phyloP scores from a whole-genome alignment of 306 rosid genomes.

The Ammopiptanthus mongolicus region DNA sequence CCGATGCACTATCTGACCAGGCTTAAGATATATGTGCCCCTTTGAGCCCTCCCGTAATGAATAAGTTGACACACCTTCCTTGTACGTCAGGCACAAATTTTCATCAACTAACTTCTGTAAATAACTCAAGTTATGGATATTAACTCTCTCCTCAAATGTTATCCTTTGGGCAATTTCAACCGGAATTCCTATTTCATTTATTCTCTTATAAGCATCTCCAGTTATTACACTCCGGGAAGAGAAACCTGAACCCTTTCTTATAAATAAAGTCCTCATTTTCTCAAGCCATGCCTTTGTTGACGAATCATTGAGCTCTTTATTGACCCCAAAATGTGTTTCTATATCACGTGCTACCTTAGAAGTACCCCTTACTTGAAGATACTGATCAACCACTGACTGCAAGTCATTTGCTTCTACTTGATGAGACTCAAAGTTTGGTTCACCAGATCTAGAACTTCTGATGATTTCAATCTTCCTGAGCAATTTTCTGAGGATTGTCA shows the following conservation, averaged over 20 bases:
- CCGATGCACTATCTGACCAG: constrained; percentile 81
- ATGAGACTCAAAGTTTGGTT: constrained; percentile 78
- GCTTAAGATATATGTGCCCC: constrained; percentile 68
- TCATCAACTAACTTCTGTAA: constrained; percentile 80
- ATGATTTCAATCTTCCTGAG: constrained; percentile 69
- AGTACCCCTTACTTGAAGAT: constrained; percentile 82
- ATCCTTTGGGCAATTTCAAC: constrained; percentile 76
- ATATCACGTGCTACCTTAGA: constrained; percentile 62
- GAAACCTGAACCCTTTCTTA: constrained; percentile 95
- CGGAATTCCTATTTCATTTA: constrained; percentile 86
- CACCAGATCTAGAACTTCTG: constrained; percentile 74
- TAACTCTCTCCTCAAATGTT: constrained; percentile 90
- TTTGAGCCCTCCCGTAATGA: constrained; percentile 90
- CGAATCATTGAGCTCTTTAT: constrained; percentile 56
- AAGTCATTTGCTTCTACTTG: constrained; percentile 80
- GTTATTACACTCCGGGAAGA: constrained; percentile 95
- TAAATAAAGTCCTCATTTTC: constrained; percentile 81
- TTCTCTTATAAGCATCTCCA: constrained; percentile 78
- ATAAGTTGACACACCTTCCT: constrained; percentile 70
- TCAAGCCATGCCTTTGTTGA: constrained; percentile 93
- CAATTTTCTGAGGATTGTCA: constrained; percentile 66
- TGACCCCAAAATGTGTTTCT: constrained; percentile 62
- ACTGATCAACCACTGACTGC: constrained; percentile 62
- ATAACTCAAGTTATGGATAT: constrained; percentile 50
- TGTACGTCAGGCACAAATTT: constrained; percentile 64